phyloP scores from a whole-genome alignment of 306 rosid genomes.

The Morella rubra region DNA sequence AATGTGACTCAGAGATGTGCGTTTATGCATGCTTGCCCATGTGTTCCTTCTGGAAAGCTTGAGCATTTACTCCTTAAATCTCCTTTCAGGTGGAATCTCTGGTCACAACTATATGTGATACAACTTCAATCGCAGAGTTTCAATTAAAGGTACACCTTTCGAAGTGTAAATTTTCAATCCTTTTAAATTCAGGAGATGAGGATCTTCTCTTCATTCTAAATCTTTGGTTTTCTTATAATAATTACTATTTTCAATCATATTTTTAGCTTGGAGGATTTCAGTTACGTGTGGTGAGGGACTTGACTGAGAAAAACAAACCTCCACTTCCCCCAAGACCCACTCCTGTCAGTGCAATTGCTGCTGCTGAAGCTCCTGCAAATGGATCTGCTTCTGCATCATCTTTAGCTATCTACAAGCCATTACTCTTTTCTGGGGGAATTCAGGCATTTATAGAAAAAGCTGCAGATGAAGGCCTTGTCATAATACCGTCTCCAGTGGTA shows the following conservation, averaged over 20 bases:
- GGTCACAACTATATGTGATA: slow-evolving; percentile 63
- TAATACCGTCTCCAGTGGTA: slow-evolving; percentile 80
- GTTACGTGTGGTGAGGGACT: slow-evolving; percentile 56
- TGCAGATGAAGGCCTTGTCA: slow-evolving; percentile 77
- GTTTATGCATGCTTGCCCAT: slow-evolving; percentile 9
- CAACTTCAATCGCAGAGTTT: slow-evolving; percentile 66
- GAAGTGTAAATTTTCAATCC: slow-evolving; percentile 15
- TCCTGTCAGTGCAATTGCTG: slow-evolving; percentile 37
- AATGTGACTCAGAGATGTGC: neutral
- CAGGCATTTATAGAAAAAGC: slow-evolving; percentile 63
- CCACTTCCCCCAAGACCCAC: slow-evolving; percentile 41
- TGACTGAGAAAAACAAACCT: slow-evolving; percentile 32
- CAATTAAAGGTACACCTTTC: slow-evolving; percentile 65
- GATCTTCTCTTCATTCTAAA: slow-evolving; percentile 1
- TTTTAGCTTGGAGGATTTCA: slow-evolving; percentile 72
- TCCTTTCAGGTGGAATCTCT: slow-evolving; percentile 68
- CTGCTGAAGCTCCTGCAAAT: slow-evolving; percentile 41
- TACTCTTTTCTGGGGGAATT: slow-evolving; percentile 40
- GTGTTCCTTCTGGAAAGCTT: slow-evolving; percentile 15
- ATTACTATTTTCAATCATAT: slow-evolving; percentile 17
- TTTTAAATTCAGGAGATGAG: slow-evolving; percentile 15
- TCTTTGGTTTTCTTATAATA: slow-evolving; percentile 22
- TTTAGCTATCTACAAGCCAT: slow-evolving; percentile 50
- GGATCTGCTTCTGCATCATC: slow-evolving; percentile 54
- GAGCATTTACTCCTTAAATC: slow-evolving; percentile 22